Evolutionary conservation across 2,329 filamentous ascomycete species (phyloP).

Genomic region (Apiospora sp.): DNA sequence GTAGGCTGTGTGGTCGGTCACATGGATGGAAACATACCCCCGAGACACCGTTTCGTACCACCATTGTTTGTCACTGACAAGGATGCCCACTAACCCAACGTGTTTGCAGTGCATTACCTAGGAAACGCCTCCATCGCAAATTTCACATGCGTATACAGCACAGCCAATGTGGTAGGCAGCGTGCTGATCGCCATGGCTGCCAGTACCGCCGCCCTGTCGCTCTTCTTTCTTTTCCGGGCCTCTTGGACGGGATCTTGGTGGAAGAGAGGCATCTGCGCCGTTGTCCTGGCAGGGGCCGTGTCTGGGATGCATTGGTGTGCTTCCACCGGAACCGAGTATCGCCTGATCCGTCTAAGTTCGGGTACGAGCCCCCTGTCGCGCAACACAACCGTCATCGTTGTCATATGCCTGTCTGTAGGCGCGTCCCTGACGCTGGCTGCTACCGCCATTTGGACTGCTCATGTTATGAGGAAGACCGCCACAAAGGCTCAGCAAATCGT

Average conservation of each 20-base stretch:
- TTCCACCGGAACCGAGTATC: constrained; percentile 74
- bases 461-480: constrained; percentile 60
- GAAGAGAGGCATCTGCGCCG: constrained; percentile 73
- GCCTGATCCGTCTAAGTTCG: constrained; percentile 56
- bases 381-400: constrained; percentile 75
- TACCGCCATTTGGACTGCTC: constrained; percentile 62
- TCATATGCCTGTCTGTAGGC: constrained; percentile 71
- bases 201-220: constrained; percentile 71
- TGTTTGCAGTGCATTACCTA: constrained; percentile 73
- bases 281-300: constrained; percentile 75
- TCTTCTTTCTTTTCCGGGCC: constrained; percentile 81
- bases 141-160: constrained; percentile 70
- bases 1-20: not conserved
- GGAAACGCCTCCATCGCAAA: constrained; percentile 86
- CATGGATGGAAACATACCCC: too few species aligned
- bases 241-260: constrained; percentile 82
- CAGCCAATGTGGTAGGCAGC: constrained; percentile 70
- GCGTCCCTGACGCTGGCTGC: constrained; percentile 67
- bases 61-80: not conserved
- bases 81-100: not conserved
- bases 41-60: not conserved
- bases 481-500: constrained; percentile 68
- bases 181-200: constrained; percentile 76
- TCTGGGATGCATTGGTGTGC: constrained; percentile 91
- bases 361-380: constrained; percentile 56